These are phyloP conservation scores for Emericellopsis atlantica DNA, from an alignment of 2,329 filamentous ascomycete genomes.

Conservation along the genomic window DNA sequence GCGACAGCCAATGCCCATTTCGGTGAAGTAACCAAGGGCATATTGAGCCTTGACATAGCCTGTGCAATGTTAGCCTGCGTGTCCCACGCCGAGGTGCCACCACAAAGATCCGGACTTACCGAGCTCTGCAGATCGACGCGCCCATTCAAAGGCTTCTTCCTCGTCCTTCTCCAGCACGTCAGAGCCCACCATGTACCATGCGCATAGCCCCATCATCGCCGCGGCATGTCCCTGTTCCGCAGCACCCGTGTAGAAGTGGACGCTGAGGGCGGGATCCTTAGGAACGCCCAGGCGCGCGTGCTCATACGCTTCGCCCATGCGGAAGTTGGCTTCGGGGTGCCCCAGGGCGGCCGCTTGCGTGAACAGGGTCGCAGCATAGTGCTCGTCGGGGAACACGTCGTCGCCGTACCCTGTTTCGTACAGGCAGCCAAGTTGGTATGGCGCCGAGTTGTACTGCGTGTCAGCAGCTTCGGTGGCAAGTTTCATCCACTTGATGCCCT, in stretches of 20 bases:
- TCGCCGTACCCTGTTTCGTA: slow-evolving; percentile 92
- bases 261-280: slow-evolving; percentile 79
- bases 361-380: slow-evolving; percentile 85
- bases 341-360: slow-evolving; percentile 89
- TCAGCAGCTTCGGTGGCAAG: slow-evolving; percentile 84
- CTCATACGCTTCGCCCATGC: slow-evolving; percentile 94
- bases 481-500: slow-evolving; percentile 95
- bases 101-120: slow-evolving; percentile 42
- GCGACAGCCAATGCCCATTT: slow-evolving; percentile 94
- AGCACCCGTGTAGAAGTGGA: slow-evolving; percentile 94
- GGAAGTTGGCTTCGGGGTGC: slow-evolving; percentile 72
- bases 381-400: slow-evolving; percentile 82
- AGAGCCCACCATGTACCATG: slow-evolving; percentile 96
- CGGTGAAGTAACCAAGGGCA: slow-evolving; percentile 90
- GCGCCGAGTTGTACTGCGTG: slow-evolving; percentile 80
- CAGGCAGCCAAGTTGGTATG: slow-evolving; percentile 77
- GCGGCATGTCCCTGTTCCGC: slow-evolving; percentile 72
- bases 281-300: slow-evolving; percentile 81
- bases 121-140: slow-evolving; percentile 69
- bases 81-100: neutral
- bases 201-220: slow-evolving; percentile 97
- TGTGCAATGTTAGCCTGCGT: slow-evolving; percentile 15
- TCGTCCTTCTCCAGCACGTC: slow-evolving; percentile 91
- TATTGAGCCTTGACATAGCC: slow-evolving; percentile 73
- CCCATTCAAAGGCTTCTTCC: slow-evolving; percentile 94